Evolutionary conservation across 192 early-diverging fungal species (phyloP).

Genomic region (Gaertneriomyces sp.): DNA sequence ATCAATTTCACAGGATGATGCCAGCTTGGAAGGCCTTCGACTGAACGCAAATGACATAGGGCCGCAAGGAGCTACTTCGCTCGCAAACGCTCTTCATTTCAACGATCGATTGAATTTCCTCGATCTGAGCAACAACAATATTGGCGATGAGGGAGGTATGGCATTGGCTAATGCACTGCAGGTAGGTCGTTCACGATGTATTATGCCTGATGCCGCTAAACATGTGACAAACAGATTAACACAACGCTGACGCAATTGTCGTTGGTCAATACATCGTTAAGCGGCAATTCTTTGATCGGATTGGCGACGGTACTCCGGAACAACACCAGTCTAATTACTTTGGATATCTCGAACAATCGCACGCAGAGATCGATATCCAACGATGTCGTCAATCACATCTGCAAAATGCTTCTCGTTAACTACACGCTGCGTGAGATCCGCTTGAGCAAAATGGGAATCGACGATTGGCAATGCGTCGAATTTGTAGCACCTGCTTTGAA

Average conservation of each 20-base stretch:
- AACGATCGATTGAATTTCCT: slow-evolving; percentile 35
- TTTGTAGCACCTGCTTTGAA: slow-evolving; percentile 29
- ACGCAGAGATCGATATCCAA: slow-evolving; percentile 32
- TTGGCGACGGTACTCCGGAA: slow-evolving; percentile 42
- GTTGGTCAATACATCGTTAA: slow-evolving; percentile 21
- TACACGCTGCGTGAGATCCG: slow-evolving; percentile 25
- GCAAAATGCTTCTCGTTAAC: slow-evolving; percentile 36
- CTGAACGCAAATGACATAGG: slow-evolving; percentile 42
- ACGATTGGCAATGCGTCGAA: slow-evolving; percentile 38
- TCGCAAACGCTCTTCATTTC: slow-evolving; percentile 36
- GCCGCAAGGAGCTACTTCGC: slow-evolving; percentile 21
- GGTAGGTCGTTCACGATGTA: slow-evolving; percentile 15
- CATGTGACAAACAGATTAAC: slow-evolving; percentile 29
- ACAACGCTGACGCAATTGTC: slow-evolving; percentile 26
- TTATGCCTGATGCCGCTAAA: not conserved
- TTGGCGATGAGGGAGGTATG: slow-evolving; percentile 43
- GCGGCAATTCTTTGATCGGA: slow-evolving; percentile 38
- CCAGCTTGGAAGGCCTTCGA: slow-evolving; percentile 29
- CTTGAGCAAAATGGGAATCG: slow-evolving; percentile 39
- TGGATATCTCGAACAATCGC: slow-evolving; percentile 44
- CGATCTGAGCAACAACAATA: slow-evolving; percentile 35
- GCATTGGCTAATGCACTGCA: slow-evolving; percentile 46
- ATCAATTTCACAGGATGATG: slow-evolving; percentile 30
- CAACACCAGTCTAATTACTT: slow-evolving; percentile 30
- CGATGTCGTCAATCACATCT: slow-evolving; percentile 42